Evolutionary conservation across 345 rosid species (phyloP).

Genomic region (Anacardium occidentale): DNA sequence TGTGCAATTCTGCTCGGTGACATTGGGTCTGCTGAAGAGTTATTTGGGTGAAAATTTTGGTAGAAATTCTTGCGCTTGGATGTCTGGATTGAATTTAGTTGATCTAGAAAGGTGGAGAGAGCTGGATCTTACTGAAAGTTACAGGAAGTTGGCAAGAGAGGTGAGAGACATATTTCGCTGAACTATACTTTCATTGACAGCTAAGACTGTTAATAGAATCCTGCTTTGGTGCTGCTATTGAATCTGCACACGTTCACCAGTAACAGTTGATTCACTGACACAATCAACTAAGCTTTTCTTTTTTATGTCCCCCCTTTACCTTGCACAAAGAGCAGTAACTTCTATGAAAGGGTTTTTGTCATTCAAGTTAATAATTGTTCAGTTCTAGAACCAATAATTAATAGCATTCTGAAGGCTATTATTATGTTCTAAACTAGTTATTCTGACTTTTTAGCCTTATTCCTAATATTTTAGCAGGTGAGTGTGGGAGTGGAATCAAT

Average conservation of each 20-base stretch:
- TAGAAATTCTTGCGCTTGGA: slow-evolving; percentile 67
- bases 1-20: slow-evolving; percentile 62
- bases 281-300: background rate
- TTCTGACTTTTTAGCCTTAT: slow-evolving; percentile 14
- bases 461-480: slow-evolving; percentile 33
- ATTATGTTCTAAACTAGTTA: background rate
- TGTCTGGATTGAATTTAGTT: slow-evolving; percentile 86
- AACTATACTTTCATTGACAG: background rate
- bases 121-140: slow-evolving; percentile 55
- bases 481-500: slow-evolving; percentile 38
- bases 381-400: background rate
- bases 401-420: background rate
- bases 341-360: background rate
- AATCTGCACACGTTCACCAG: background rate
- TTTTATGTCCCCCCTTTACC: background rate
- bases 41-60: slow-evolving; percentile 46
- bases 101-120: slow-evolving; percentile 81
- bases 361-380: background rate
- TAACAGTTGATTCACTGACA: slow-evolving; percentile 1
- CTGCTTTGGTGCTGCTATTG: slow-evolving; percentile 4
- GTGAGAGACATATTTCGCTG: slow-evolving; percentile 37
- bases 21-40: slow-evolving; percentile 57
- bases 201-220: background rate
- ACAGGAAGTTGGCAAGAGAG: slow-evolving; percentile 49
- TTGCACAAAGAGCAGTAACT: background rate